Evolutionary conservation across 2,329 filamentous ascomycete species (phyloP).

Genomic region (Mariannaea sp.): DNA sequence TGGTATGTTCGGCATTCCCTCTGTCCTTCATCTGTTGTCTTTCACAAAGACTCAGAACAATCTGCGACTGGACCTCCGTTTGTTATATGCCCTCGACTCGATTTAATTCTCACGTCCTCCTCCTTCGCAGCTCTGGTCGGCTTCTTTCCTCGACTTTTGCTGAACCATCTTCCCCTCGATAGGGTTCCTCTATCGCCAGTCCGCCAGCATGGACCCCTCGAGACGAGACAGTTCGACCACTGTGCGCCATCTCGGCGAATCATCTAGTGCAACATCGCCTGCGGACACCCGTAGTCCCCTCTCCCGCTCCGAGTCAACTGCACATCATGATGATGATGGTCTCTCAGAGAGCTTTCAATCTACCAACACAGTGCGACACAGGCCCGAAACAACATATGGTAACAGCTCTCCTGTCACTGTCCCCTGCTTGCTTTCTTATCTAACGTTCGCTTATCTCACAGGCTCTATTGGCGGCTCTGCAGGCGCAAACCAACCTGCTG

Average conservation of each 20-base stretch:
- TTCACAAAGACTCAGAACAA: constrained; percentile 14
- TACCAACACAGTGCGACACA: constrained; percentile 63
- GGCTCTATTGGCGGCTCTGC: constrained; percentile 35
- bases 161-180: constrained; percentile 10
- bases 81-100: constrained; percentile 5
- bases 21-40: constrained; percentile 22
- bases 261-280: constrained; percentile 50
- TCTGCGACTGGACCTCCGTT: constrained; percentile 17
- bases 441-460: constrained; percentile 25
- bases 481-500: constrained; percentile 40
- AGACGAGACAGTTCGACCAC: constrained; percentile 41
- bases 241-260: constrained; percentile 46
- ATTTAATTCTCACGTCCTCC: constrained; percentile 5
- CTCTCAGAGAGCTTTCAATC: constrained; percentile 62
- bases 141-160: constrained; percentile 9
- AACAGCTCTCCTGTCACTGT: constrained; percentile 21
- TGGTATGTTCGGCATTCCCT: constrained; percentile 40
- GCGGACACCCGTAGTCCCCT: constrained; percentile 54
- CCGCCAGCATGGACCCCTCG: constrained; percentile 51
- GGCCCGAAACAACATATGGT: constrained; percentile 63
- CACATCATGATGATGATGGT: constrained; percentile 48
- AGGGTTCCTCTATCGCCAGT: constrained; percentile 11
- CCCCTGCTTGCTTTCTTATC: constrained; percentile 2
- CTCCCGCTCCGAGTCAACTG: constrained; percentile 43
- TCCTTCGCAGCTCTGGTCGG: constrained; percentile 2